Evolutionary conservation across 1,284 basidiomycete species (phyloP).

Genomic region (Grifola frondosa): DNA sequence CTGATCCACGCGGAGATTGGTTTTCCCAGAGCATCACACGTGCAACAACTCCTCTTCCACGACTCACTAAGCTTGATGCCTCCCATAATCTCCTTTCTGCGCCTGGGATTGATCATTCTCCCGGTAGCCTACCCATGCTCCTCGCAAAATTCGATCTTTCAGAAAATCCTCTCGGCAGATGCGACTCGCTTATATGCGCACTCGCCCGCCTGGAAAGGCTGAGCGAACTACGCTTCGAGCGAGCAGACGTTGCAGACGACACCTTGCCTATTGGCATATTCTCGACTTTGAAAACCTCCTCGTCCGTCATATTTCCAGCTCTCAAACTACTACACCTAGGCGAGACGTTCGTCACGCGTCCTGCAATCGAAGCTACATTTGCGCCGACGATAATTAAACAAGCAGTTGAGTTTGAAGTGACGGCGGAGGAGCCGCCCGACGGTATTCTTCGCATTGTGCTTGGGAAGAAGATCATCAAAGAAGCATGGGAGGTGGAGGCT

Average conservation of each 20-base stretch:
- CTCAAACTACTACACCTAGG: slow-evolving; percentile 62
- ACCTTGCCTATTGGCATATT: slow-evolving; percentile 52
- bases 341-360: slow-evolving; percentile 55
- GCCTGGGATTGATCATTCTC: slow-evolving; percentile 51
- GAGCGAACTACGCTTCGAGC: slow-evolving; percentile 57
- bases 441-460: slow-evolving; percentile 57
- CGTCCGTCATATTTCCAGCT: slow-evolving; percentile 42
- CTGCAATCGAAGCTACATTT: slow-evolving; percentile 46
- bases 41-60: slow-evolving; percentile 61
- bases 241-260: slow-evolving; percentile 57
- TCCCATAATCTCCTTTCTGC: slow-evolving; percentile 65
- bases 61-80: slow-evolving; percentile 55
- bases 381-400: slow-evolving; percentile 34
- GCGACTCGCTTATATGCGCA: slow-evolving; percentile 41
- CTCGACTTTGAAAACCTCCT: slow-evolving; percentile 5
- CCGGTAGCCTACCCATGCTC: slow-evolving; percentile 29
- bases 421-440: slow-evolving; percentile 49
- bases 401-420: slow-evolving; percentile 52
- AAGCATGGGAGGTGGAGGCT: slow-evolving; percentile 74
- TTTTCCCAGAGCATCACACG: slow-evolving; percentile 62
- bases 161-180: slow-evolving; percentile 35
- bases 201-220: slow-evolving; percentile 51
- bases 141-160: slow-evolving; percentile 41
- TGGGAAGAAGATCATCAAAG: slow-evolving; percentile 67
- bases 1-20: slow-evolving; percentile 44